Conservation (phyloP, 495 filamentous ascomycete genomes). For the Clavariopsis aquatica region DNA sequence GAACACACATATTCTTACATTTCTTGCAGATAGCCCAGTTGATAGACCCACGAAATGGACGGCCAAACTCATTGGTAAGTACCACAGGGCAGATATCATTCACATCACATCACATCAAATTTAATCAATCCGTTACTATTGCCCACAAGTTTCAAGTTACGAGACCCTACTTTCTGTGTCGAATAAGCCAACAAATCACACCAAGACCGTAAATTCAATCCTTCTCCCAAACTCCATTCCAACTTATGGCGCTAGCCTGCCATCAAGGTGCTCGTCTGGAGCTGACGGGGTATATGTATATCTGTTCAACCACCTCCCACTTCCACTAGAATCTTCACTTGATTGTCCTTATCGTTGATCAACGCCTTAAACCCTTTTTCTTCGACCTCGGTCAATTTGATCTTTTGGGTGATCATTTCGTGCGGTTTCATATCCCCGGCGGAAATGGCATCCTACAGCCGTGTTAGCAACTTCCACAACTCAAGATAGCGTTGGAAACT, state of each 20-base stretch:
- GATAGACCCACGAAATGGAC: too few relatives aligned
- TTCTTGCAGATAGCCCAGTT: too few relatives aligned
- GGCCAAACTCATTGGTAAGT: too few relatives aligned
- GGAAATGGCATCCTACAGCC: conserved; percentile 48
- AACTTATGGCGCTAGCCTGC: background rate
- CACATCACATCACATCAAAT: too few relatives aligned
- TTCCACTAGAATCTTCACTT: conserved; percentile 61
- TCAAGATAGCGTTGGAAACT: background rate
- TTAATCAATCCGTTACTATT: too few relatives aligned
- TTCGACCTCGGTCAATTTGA: conserved; percentile 56
- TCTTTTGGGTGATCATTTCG: conserved; percentile 60
- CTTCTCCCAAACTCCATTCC: background rate
- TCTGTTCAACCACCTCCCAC: background rate
- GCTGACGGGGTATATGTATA: background rate
- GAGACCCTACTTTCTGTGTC: too few relatives aligned
- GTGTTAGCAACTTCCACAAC: conserved; percentile 2
- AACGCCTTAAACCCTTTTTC: conserved; percentile 60
- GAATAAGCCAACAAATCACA: too few relatives aligned
- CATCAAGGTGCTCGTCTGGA: conserved; percentile 9
- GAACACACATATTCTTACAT: too few relatives aligned
- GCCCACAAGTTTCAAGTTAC: too few relatives aligned
- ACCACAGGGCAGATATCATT: too few relatives aligned
- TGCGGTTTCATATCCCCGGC: conserved; percentile 56
- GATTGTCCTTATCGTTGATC: conserved; percentile 58
- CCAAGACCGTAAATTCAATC: background rate